These are phyloP conservation scores for Emmonsiellopsis sp. DNA, from an alignment of 2,329 filamentous ascomycete genomes.

Conservation along the genomic window DNA sequence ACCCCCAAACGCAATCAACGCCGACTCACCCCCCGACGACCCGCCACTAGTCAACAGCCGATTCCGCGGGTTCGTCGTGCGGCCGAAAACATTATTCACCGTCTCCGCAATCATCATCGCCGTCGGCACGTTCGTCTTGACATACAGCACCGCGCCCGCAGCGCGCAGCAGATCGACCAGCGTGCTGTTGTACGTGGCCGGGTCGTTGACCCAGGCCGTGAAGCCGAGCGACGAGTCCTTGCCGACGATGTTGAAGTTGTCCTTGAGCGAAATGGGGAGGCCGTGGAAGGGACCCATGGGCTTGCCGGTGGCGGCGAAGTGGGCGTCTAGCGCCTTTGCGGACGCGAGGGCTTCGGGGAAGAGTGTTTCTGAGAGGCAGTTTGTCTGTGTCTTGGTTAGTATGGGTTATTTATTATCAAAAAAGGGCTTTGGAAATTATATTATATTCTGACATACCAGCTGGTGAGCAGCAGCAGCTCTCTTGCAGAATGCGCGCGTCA, in stretches of 20 bases:
- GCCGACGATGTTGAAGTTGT: conserved; percentile 28
- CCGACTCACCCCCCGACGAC: conserved; percentile 30
- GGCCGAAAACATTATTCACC: conserved; percentile 35
- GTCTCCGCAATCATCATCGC: conserved; percentile 40
- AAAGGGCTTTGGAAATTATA: not conserved
- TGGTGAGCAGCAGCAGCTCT: conserved; percentile 32
- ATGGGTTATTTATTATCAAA: not conserved
- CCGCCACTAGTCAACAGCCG: conserved; percentile 26
- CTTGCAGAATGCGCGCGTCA: conserved; percentile 29
- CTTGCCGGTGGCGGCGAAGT: conserved; percentile 31
- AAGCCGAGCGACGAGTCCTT: conserved; percentile 14
- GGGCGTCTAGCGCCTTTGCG: conserved; percentile 28
- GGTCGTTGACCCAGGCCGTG: conserved; percentile 11
- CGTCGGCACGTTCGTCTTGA: conserved; percentile 32
- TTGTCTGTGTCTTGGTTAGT: conserved; percentile 35
- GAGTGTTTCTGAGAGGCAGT: conserved; percentile 51
- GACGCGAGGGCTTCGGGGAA: conserved; percentile 36
- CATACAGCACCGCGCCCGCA: conserved; percentile 40
- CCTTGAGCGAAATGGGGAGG: conserved; percentile 34
- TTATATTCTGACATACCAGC: conserved; percentile 2
- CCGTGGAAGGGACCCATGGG: conserved; percentile 32
- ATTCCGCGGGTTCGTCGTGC: conserved; percentile 30
- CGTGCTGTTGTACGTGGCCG: conserved; percentile 46
- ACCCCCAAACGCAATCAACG: conserved; percentile 25
- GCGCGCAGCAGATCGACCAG: conserved; percentile 50